Base-by-base conservation (phyloP, 495 filamentous ascomycete genomes). In the Daldinia decipiens region DNA sequence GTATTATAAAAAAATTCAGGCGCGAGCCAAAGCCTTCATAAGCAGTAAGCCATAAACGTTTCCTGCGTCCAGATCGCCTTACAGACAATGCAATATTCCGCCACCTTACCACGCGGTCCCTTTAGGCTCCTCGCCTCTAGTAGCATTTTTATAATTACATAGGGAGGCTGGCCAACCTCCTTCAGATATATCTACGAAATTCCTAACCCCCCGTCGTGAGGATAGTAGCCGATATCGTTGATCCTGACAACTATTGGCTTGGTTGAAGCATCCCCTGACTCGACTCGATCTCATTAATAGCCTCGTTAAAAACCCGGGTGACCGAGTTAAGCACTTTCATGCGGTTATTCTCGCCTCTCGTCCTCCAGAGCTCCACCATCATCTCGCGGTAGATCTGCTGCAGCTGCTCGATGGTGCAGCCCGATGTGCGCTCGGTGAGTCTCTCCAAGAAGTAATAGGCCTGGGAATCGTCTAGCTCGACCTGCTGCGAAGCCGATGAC, bases 381-480 rank as follows among this genome's bases (percentile, higher is more conserved):
- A 97, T 80, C 62, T 87, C 88, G n/a, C 94, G 89, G 76, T 93
- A 92, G 76, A 97, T 88, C 77, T 97, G 94, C 81, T 98, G 95
- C 31, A 99, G 84, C 77, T 99, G 96, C 80, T 98, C 95, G 40
- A 99, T 89, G 1, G 88, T 91, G 80, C 89, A 94, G 0, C 94
- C 94, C 45, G 90, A 90, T 7, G 91, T 92, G 32, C 85, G 84
- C 15, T 86, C 77, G 0, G 88, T 86, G 21, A 97, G 78, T 29
- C 84, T 77, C 0, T 82, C 71, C 57, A 91, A 84, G 36, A 97
- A 83, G 13, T 82, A 72, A 9, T 84, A 75, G 40, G 92, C 76
- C 39, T 83, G 80, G 0, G 73, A 64, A 8, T 86, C 82, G 73
- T 94, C 87, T 45, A 94, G 63, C 34, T 91, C 82, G 17, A 91